Base-by-base conservation (phyloP, 805 yeast species). In the Candida alai region DNA sequence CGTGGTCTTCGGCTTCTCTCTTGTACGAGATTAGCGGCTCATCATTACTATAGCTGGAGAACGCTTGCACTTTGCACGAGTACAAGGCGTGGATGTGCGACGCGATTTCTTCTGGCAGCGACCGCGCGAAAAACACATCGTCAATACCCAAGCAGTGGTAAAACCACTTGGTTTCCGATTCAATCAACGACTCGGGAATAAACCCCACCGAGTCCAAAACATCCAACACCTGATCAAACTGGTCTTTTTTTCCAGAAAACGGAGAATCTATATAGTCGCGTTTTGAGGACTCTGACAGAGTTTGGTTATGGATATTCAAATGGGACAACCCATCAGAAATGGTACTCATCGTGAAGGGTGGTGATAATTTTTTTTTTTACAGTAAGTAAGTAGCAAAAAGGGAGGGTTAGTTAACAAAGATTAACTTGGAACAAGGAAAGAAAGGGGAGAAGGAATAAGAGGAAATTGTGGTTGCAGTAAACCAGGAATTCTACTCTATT, bases 51-150 rank as follows among this genome's bases (percentile, higher is more conserved):
- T 42, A 53, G 28, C 48, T 47, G 17, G 58, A 51, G 39, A 60
- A 85, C 6, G 96, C 95, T 47, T 90, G 93, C 35, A 93, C 74
- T 57, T 93, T 93, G 37, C 97, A 89, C 21, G 96, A 85, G 61
- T 90, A 90, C 35, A 90, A 69, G 7, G 96, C 84, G 52, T 84
- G 84, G 48, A 90, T 85, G 52, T 89, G 88, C 35, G 81, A 74
- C 12, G 85, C 89, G 45, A 90, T 84, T 41, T 81, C 84, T 34
- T 73, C 77, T 10, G 89, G 83, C 4, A 84, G 67, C 54, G 90
- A 96, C 43, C 83, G 77, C 27, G 93, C 93, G 56, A 90, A 89
- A 60, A 84, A 90, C 19, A 86, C 81, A 53, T 88, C 96, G 54
- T 89, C 96, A 40, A 90, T 87, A 18, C 96, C 96, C 45, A 90